Conservation (phyloP, 2,329 filamentous ascomycete genomes). For the Drechslerella stenobrocha region DNA sequence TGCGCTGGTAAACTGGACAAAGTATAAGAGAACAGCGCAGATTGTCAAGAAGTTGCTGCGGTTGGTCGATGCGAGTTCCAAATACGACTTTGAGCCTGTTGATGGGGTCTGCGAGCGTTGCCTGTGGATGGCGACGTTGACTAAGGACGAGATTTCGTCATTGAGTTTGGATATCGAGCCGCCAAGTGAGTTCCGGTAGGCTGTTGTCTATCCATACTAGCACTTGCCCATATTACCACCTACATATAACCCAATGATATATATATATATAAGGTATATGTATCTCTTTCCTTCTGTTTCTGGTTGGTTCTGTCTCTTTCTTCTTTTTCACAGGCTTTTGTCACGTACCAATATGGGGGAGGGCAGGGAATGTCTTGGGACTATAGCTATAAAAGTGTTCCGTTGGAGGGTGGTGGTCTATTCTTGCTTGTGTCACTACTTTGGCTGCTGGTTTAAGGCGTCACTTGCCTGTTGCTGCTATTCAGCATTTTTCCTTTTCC, state of each 20-base stretch:
- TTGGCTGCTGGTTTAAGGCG: constrained; percentile 9
- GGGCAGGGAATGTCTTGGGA: constrained; percentile 21
- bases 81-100: constrained; percentile 73
- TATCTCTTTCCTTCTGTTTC: constrained; percentile 11
- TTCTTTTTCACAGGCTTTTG: too few species aligned
- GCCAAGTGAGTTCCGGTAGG: constrained; percentile 29
- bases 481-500: constrained; percentile 13
- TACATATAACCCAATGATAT: background rate
- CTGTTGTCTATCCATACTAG: too few species aligned
- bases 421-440: constrained; percentile 11
- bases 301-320: constrained; percentile 18
- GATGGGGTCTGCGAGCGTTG: constrained; percentile 78
- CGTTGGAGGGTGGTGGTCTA: background rate
- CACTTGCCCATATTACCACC: too few species aligned
- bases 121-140: constrained; percentile 79
- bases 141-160: constrained; percentile 69
- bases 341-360: too few species aligned
- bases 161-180: constrained; percentile 51
- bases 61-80: constrained; percentile 75
- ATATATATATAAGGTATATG: constrained; percentile 1
- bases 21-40: constrained; percentile 72
- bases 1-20: constrained; percentile 79
- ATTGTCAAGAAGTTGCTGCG: constrained; percentile 79
- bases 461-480: constrained; percentile 8
- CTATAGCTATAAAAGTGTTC: background rate